These are phyloP conservation scores for Nakazawaea holstii DNA, from an alignment of 805 yeast genomes.

Conservation along the genomic window DNA sequence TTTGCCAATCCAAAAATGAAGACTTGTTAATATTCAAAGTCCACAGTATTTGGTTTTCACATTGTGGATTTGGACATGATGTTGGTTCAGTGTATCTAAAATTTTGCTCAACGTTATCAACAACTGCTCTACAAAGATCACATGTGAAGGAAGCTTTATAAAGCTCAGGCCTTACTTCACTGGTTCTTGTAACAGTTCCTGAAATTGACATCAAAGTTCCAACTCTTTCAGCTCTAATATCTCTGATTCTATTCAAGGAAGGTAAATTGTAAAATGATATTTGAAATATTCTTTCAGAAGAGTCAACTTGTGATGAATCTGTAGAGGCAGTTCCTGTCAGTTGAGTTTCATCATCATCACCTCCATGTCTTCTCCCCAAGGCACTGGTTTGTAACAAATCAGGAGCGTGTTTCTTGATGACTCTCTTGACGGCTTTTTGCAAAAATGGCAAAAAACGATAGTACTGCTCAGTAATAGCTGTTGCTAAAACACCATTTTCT, in stretches of 20 bases:
- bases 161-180: conserved; percentile 94
- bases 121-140: conserved; percentile 77
- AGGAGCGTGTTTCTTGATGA: conserved; percentile 75
- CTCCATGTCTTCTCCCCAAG: conserved; percentile 22
- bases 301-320: conserved; percentile 38
- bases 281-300: conserved; percentile 75
- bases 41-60: conserved; percentile 85
- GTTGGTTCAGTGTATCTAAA: conserved; percentile 95
- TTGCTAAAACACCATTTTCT: conserved; percentile 83
- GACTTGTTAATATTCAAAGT: conserved; percentile 78
- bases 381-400: conserved; percentile 47
- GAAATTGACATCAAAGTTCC: conserved; percentile 81
- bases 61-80: conserved; percentile 80
- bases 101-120: conserved; percentile 87
- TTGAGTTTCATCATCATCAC: conserved; percentile 26
- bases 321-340: conserved; percentile 30
- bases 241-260: conserved; percentile 77
- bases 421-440: conserved; percentile 64
- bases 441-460: conserved; percentile 89
- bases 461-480: conserved; percentile 86
- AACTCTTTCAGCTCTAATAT: conserved; percentile 81
- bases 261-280: conserved; percentile 87
- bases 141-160: conserved; percentile 84
- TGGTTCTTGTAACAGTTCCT: conserved; percentile 94
- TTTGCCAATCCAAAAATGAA: conserved; percentile 94